phyloP scores from a whole-genome alignment of 371 early-diverging fungal species.

The Conidiobolus incongruus region DNA sequence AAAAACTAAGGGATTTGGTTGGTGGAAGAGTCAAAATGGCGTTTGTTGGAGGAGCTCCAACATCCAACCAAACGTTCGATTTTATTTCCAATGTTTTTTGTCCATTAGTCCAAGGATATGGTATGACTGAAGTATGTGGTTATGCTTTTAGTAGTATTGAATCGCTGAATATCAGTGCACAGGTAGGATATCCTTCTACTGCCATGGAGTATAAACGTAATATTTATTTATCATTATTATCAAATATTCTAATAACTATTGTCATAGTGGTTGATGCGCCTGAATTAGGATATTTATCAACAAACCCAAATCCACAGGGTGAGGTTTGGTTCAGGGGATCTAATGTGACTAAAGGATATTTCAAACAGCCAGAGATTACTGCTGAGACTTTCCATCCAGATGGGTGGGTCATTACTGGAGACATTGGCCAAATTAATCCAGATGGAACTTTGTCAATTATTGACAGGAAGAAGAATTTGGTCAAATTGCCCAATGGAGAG shows the following conservation, averaged over 20 bases:
- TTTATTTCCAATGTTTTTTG: constrained; percentile 68
- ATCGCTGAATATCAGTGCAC: too few relatives aligned
- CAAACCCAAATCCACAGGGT: constrained; percentile 50
- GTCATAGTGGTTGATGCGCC: constrained; percentile 78
- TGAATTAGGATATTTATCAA: constrained; percentile 47
- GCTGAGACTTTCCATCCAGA: constrained; percentile 55
- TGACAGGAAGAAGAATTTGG: constrained; percentile 68
- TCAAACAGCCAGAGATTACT: constrained; percentile 45
- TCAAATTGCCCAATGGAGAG: constrained; percentile 85
- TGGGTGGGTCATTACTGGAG: constrained; percentile 89
- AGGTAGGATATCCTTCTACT: too few relatives aligned
- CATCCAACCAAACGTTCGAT: constrained; percentile 58
- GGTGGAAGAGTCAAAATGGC: constrained; percentile 82
- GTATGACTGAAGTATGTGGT: constrained; percentile 38
- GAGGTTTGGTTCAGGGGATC: constrained; percentile 79
- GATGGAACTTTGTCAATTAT: constrained; percentile 52
- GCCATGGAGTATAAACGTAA: too few relatives aligned
- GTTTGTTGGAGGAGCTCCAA: constrained; percentile 87
- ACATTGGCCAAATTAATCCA: constrained; percentile 60
- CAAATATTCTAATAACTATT: too few relatives aligned
- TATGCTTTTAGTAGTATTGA: constrained; percentile 33
- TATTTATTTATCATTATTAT: too few relatives aligned
- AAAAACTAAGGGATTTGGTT: constrained; percentile 64
- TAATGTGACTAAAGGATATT: constrained; percentile 48
- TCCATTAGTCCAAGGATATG: constrained; percentile 79